phyloP scores from a whole-genome alignment of 176 grass and related monocot species.

The Metroxylon sagu region DNA sequence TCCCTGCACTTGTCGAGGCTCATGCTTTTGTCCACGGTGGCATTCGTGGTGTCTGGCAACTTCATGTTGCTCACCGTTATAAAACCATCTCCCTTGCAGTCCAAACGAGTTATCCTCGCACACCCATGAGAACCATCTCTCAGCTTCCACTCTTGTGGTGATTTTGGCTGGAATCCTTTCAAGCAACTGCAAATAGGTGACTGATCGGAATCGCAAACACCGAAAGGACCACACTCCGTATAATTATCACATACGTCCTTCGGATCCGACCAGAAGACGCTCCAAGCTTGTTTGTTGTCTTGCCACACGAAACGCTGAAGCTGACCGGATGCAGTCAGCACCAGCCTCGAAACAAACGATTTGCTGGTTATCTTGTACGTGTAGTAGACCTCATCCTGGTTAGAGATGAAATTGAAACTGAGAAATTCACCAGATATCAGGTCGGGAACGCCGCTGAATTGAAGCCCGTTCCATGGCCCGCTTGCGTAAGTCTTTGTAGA shows the following conservation, averaged over 20 bases:
- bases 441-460: constrained; percentile 31
- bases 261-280: background rate
- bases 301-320: constrained; percentile 10
- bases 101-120: background rate
- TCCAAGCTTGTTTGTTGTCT: background rate
- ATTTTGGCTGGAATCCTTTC: constrained; percentile 8
- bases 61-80: background rate
- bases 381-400: constrained; percentile 6
- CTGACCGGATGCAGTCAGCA: background rate
- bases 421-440: constrained; percentile 5
- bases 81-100: constrained; percentile 7
- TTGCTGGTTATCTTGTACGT: background rate
- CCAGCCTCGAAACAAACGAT: background rate
- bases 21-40: constrained; percentile 28
- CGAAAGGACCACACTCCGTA: constrained; percentile 4
- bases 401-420: constrained; percentile 20
- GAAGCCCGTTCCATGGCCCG: constrained; percentile 37
- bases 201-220: background rate
- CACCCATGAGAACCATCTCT: constrained; percentile 14
- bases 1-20: constrained; percentile 42
- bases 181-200: constrained; percentile 15
- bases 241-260: constrained; percentile 1
- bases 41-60: constrained; percentile 11
- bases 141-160: background rate
- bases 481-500: constrained; percentile 27